Base-by-base conservation (phyloP, 305 asterid species). In the Striga hermonthica region DNA sequence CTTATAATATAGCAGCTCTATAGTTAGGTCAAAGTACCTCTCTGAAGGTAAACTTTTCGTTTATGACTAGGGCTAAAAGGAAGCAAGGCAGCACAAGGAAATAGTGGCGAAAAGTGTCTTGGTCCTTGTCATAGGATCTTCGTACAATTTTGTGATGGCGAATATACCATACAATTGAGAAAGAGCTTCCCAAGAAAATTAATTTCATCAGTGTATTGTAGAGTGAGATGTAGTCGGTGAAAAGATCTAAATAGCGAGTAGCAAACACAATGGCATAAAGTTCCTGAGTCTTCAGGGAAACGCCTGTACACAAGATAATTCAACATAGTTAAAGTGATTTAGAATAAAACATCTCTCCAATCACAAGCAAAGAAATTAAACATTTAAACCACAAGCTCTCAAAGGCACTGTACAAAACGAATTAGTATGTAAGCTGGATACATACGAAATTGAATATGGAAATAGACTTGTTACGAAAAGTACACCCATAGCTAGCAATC, bases 111-210 rank as follows among this genome's bases (percentile, higher is more conserved):
- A 92, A 89, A 36, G 98, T 87, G 73, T 92, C 98, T 69, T 87
- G 97, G 47, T 92, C 98, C 73, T 79, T 92, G 79, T 92, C 96
- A 57, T 92, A 92, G 52, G 97, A 92, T 78, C 98, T 92, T 64
- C 96, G 86, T 8, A 92, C 98, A 40, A 89, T 75, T 83, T 87
- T 92, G 87, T 92, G 98, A 64, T 71, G 84, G 80, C 93, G 87
- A 64, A 89, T 89, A 72, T 92, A 92, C 98, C 98, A 92, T 40
- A 92, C 96, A 39, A 92, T 89, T 13, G 97, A 87, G 80, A 89
- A 89, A 68, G 98, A 89, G 79, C 98, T 92, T 59, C 90, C 98
- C 86, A 92, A 72, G 81, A 92, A 92, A 64, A 92, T 88, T 36
- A 92, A 13, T 75, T 92, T 89, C 98, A 92, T 92, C 11, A 84